These are phyloP conservation scores for Aspergillus cejpii DNA, from an alignment of 2,329 filamentous ascomycete species.

Conservation along the genomic window DNA sequence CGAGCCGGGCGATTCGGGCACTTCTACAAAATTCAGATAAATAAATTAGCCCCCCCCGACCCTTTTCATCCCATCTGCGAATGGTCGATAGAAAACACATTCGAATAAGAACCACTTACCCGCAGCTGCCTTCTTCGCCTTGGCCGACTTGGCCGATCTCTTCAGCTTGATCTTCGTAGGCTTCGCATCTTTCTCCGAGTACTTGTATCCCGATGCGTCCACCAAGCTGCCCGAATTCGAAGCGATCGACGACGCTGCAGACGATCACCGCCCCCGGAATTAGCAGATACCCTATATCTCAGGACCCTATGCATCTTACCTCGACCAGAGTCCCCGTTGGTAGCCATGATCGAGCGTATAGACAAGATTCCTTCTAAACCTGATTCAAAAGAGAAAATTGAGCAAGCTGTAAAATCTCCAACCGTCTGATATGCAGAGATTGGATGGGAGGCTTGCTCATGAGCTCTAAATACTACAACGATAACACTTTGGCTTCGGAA, in stretches of 20 bases:
- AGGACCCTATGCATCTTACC: slow-evolving; percentile 21
- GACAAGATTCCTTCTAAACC: neutral
- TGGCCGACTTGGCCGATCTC: slow-evolving; percentile 31
- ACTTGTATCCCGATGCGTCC: slow-evolving; percentile 43
- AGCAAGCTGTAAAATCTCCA: neutral
- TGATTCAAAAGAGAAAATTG: neutral
- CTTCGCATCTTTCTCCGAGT: slow-evolving; percentile 41
- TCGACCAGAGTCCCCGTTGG: slow-evolving; percentile 32
- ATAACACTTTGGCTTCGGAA: slow-evolving; percentile 7
- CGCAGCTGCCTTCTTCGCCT: slow-evolving; percentile 12
- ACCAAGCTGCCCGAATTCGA: slow-evolving; percentile 35
- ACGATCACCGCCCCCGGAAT: neutral
- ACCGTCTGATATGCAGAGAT: neutral
- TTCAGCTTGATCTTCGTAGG: slow-evolving; percentile 42
- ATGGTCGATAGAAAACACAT: no score
- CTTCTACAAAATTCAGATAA: slow-evolving; percentile 5
- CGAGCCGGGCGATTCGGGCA: slow-evolving; percentile 29
- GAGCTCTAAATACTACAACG: neutral
- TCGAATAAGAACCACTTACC: neutral
- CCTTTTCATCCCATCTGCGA: neutral
- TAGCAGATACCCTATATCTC: neutral
- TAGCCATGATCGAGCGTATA: slow-evolving; percentile 27
- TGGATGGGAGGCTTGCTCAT: neutral
- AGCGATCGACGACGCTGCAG: slow-evolving; percentile 23
- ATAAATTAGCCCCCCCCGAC: neutral